These are phyloP conservation scores for Onygenales sp. DNA, from an alignment of 2,329 filamentous ascomycete species.

Conservation along the genomic window DNA sequence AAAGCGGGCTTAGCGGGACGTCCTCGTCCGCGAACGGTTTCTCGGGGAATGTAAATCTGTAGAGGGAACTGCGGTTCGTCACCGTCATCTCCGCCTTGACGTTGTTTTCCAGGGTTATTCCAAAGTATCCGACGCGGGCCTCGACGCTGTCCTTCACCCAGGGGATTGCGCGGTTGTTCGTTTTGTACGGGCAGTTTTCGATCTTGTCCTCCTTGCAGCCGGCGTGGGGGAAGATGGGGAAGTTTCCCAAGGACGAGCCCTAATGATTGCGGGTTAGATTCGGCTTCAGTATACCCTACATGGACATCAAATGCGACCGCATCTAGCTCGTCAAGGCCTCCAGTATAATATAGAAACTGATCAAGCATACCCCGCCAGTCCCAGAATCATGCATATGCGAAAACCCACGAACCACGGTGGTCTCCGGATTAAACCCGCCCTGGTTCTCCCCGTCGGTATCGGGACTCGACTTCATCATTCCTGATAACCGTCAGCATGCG, in stretches of 20 bases:
- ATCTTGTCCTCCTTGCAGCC: constrained; percentile 53
- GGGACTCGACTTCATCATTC: constrained; percentile 48
- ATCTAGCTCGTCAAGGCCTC: not conserved
- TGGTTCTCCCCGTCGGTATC: constrained; percentile 47
- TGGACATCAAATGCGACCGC: not conserved
- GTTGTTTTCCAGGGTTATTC: constrained; percentile 48
- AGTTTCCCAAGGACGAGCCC: constrained; percentile 59
- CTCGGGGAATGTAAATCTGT: constrained; percentile 54
- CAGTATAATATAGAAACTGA: not conserved
- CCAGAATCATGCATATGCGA: constrained; percentile 44
- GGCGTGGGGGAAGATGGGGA: constrained; percentile 60
- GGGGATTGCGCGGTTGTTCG: constrained; percentile 38
- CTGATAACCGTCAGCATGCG: constrained; percentile 15
- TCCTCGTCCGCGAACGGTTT: constrained; percentile 6
- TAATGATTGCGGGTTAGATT: constrained; percentile 8
- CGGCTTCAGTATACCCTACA: not conserved
- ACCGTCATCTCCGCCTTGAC: constrained; percentile 59
- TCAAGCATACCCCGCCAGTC: constrained; percentile 35
- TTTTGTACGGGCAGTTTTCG: constrained; percentile 52
- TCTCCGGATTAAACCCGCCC: constrained; percentile 48
- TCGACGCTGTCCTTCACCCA: constrained; percentile 45
- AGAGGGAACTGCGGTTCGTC: constrained; percentile 56
- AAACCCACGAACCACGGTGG: constrained; percentile 42
- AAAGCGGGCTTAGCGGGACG: constrained; percentile 43
- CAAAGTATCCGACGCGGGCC: constrained; percentile 57